A percentile compares a stretch with the other conserved stretches of the same genome.
These are phyloP conservation scores for Cajanus cajan DNA, from an alignment of 306 rosid genomes.

Conservation along the genomic window DNA sequence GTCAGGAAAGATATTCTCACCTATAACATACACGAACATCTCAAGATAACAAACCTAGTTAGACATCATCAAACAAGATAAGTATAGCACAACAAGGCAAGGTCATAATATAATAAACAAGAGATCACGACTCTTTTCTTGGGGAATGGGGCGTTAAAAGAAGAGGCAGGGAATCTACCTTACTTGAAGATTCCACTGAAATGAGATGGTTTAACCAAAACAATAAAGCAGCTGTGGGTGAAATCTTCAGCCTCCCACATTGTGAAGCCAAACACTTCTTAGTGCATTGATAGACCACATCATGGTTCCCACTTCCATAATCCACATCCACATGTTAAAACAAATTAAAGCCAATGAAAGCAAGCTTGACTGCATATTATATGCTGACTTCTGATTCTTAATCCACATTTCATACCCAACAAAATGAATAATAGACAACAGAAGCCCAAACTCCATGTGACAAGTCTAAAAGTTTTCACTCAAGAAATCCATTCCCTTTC, in stretches of 20 bases:
- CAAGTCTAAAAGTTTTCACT: slow-evolving; percentile 52
- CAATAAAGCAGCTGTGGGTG: slow-evolving; percentile 48
- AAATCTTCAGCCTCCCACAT: slow-evolving; percentile 60
- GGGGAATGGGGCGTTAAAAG: slow-evolving; percentile 9
- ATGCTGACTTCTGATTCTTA: slow-evolving; percentile 46
- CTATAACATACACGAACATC: slow-evolving; percentile 20
- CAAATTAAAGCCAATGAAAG: slow-evolving; percentile 43
- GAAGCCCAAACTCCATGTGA: slow-evolving; percentile 56
- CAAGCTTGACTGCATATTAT: slow-evolving; percentile 47
- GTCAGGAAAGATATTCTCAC: slow-evolving; percentile 1
- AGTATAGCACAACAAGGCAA: slow-evolving; percentile 15
- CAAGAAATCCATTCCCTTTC: slow-evolving; percentile 42
- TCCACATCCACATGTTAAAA: slow-evolving; percentile 49
- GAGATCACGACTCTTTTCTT: slow-evolving; percentile 13
- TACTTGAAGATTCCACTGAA: slow-evolving; percentile 52
- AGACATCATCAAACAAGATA: background rate
- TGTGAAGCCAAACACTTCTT: slow-evolving; percentile 55
- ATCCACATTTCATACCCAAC: slow-evolving; percentile 61
- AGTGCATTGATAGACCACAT: slow-evolving; percentile 48
- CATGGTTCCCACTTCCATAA: slow-evolving; percentile 48
- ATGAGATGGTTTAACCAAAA: slow-evolving; percentile 37
- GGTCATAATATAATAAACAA: background rate
- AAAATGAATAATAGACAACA: slow-evolving; percentile 46
- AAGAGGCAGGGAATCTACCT: slow-evolving; percentile 62
- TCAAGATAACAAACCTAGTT: slow-evolving; percentile 18